Conservation (phyloP, 495 filamentous ascomycete genomes). For the Podospora conica region DNA sequence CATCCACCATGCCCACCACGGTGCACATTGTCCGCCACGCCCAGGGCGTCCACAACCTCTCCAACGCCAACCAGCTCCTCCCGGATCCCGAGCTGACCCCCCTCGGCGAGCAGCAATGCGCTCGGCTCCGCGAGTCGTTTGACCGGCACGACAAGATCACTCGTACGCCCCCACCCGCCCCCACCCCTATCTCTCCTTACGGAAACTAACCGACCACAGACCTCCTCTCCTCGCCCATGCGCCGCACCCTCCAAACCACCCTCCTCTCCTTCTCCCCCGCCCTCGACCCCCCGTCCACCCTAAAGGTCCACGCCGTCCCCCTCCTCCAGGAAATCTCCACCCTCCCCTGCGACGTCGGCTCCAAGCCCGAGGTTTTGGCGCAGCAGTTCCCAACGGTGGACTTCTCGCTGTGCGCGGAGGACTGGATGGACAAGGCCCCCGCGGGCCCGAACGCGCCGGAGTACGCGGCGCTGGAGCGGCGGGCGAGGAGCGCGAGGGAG, state of each 20-base stretch:
- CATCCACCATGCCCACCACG: conserved; percentile 34
- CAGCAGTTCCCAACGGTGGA: conserved; percentile 61
- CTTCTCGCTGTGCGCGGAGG: conserved; percentile 50
- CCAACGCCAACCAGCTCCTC: conserved; percentile 60
- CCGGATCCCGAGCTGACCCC: conserved; percentile 74
- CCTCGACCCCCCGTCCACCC: conserved; percentile 25
- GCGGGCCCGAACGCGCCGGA: conserved; percentile 51
- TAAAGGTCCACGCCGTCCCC: conserved; percentile 61
- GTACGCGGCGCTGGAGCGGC: conserved; percentile 49
- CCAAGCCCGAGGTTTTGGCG: conserved; percentile 43
- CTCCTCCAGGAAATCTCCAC: conserved; percentile 76
- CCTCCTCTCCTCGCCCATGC: conserved; percentile 75
- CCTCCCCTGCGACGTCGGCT: conserved; percentile 76
- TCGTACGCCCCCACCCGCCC: conserved; percentile 3
- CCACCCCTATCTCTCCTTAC: no score
- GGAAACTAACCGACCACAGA: conserved; percentile 20
- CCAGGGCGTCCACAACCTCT: conserved; percentile 77
- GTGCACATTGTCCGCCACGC: conserved; percentile 52
- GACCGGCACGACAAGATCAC: conserved; percentile 58
- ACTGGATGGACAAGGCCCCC: conserved; percentile 65
- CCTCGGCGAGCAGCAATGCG: conserved; percentile 71
- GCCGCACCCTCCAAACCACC: conserved; percentile 77
- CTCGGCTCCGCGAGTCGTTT: conserved; percentile 53
- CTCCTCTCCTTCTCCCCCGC: conserved; percentile 59
- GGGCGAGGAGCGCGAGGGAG: conserved; percentile 59